Evolutionary conservation across 495 filamentous ascomycete species (phyloP).

Genomic region (Glutinoglossum americanum): DNA sequence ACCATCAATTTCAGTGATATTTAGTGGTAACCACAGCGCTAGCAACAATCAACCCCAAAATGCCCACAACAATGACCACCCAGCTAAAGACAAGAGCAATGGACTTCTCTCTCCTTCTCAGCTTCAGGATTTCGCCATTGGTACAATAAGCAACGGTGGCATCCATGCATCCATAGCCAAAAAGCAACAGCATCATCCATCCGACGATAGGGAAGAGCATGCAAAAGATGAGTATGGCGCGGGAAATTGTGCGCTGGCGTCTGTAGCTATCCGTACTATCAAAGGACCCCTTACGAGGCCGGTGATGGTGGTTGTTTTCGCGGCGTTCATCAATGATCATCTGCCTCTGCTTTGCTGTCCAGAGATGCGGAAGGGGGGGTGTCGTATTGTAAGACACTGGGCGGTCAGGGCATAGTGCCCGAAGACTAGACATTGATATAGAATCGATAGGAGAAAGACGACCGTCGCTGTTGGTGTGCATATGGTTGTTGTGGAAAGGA

Average conservation of each 20-base stretch:
- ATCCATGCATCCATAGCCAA: background rate
- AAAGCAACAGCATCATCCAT: background rate
- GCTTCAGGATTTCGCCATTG: background rate
- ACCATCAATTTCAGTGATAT: background rate
- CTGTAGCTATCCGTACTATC: background rate
- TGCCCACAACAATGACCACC: background rate
- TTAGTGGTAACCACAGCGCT: background rate
- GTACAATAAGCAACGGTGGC: background rate
- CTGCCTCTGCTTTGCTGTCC: background rate
- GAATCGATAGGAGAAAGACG: background rate
- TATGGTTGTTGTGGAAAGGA: background rate
- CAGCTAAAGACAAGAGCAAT: background rate
- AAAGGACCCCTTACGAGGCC: background rate
- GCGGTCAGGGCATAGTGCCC: background rate
- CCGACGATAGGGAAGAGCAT: background rate
- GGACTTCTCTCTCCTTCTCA: background rate
- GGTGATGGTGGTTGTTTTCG: background rate
- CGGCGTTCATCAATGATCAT: background rate
- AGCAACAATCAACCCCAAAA: background rate
- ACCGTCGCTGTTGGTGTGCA: background rate
- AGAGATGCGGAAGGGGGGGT: conserved; percentile 1
- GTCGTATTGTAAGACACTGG: background rate
- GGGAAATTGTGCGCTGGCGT: background rate
- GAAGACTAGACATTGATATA: background rate
- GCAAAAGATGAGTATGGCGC: background rate